Evolutionary conservation across 2,329 filamentous ascomycete genomes (phyloP).

Genomic region (Trichoderma pleuroti): DNA sequence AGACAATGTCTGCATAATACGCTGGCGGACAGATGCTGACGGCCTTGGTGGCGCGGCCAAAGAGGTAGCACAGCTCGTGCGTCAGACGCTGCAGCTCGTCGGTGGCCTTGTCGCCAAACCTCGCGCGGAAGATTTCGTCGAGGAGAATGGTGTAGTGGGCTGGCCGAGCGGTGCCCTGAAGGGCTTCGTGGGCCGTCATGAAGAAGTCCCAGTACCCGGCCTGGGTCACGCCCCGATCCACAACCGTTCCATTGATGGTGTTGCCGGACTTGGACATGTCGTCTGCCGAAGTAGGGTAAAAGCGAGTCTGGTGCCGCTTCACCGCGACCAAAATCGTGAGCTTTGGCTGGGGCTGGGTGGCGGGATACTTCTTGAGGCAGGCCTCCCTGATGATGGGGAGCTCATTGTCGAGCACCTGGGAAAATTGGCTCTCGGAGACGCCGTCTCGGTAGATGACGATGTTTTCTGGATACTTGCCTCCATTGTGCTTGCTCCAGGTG

Average conservation of each 20-base stretch:
- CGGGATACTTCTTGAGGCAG: conserved; percentile 57
- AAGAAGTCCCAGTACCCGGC: conserved; percentile 79
- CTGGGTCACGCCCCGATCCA: conserved; percentile 79
- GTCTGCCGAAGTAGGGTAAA: conserved; percentile 63
- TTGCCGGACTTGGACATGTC: conserved; percentile 58
- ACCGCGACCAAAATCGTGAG: conserved; percentile 76
- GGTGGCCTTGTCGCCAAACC: conserved; percentile 46
- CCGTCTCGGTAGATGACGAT: conserved; percentile 86
- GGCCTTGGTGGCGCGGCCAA: conserved; percentile 80
- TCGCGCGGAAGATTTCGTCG: conserved; percentile 62
- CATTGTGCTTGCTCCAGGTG: conserved; percentile 61
- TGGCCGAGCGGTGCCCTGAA: conserved; percentile 79
- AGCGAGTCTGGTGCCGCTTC: conserved; percentile 85
- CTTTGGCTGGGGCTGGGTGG: conserved; percentile 51
- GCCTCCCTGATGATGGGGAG: conserved; percentile 63
- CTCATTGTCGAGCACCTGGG: conserved; percentile 63
- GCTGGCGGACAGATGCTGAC: conserved; percentile 84
- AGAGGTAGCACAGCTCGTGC: conserved; percentile 78
- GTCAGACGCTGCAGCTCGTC: conserved; percentile 70
- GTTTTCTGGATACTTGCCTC: conserved; percentile 58
- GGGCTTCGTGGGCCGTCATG: conserved; percentile 72
- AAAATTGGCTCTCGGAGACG: conserved; percentile 82
- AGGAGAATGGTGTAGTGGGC: conserved; percentile 78
- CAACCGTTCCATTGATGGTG: conserved; percentile 70
- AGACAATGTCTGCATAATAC: conserved; percentile 86